Evolutionary conservation across 176 grass and related monocot genomes (phyloP).

Genomic region (Phyllostachys edulis): DNA sequence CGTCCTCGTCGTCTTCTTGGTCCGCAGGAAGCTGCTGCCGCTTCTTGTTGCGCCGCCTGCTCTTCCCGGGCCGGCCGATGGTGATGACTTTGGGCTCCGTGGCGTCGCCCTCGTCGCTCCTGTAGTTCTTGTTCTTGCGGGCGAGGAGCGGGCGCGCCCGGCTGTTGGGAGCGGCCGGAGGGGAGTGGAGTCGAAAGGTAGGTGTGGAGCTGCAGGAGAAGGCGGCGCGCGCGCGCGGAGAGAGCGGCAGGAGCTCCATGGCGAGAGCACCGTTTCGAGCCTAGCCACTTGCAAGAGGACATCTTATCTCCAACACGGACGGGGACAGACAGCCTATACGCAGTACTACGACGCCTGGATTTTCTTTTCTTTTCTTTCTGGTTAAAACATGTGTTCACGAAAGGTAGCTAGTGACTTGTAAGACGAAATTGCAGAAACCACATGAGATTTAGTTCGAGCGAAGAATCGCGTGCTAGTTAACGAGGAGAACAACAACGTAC

Average conservation of each 20-base stretch:
- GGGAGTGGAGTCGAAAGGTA: neutral
- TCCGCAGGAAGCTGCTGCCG: neutral
- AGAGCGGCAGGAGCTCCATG: slow-evolving; percentile 47
- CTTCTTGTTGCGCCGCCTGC: slow-evolving; percentile 6
- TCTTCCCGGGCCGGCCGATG: slow-evolving; percentile 38
- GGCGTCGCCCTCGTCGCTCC: neutral
- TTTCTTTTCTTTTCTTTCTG: neutral
- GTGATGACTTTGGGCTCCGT: slow-evolving; percentile 44
- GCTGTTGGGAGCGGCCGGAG: neutral
- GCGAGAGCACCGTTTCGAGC: slow-evolving; percentile 5
- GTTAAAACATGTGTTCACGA: neutral
- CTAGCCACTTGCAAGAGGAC: neutral
- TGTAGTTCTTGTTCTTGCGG: slow-evolving; percentile 31
- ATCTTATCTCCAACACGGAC: neutral
- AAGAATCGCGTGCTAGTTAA: too few species aligned
- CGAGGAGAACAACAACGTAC: too few species aligned
- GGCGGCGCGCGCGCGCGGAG: slow-evolving; percentile 7
- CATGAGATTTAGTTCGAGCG: too few species aligned
- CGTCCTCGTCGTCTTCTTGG: neutral
- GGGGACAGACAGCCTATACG: too few species aligned
- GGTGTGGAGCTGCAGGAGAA: slow-evolving; percentile 4
- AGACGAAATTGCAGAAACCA: too few species aligned
- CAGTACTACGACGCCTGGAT: neutral
- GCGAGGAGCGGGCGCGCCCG: slow-evolving; percentile 15
- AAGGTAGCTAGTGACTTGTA: too few species aligned